These are phyloP conservation scores for Ogataea ramenticola DNA, from an alignment of 805 yeast species.

Conservation along the genomic window DNA sequence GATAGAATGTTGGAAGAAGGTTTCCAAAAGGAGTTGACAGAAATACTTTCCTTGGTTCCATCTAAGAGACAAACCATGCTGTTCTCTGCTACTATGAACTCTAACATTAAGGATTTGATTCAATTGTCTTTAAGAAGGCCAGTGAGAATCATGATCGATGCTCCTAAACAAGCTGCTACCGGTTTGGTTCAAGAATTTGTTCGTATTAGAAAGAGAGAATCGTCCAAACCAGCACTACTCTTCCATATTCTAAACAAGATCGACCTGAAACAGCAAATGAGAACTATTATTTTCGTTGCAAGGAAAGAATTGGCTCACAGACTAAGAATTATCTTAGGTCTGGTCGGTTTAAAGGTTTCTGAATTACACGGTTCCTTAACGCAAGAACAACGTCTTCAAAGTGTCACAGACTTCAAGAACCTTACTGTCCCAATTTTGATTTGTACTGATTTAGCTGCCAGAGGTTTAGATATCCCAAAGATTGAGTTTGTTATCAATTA, in stretches of 20 bases:
- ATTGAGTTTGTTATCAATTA: slow-evolving; percentile 90
- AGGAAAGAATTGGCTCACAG: slow-evolving; percentile 88
- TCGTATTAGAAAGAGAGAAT: slow-evolving; percentile 85
- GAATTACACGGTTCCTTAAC: slow-evolving; percentile 80
- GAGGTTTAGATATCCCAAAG: slow-evolving; percentile 99
- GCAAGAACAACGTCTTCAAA: slow-evolving; percentile 88
- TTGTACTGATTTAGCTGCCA: slow-evolving; percentile 97
- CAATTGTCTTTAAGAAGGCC: slow-evolving; percentile 86
- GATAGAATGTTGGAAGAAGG: slow-evolving; percentile 99
- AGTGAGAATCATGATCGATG: slow-evolving; percentile 91
- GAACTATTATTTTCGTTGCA: slow-evolving; percentile 86
- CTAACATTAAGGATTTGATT: slow-evolving; percentile 79
- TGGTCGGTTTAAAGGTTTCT: slow-evolving; percentile 67
- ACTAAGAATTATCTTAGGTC: slow-evolving; percentile 67
- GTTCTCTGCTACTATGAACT: slow-evolving; percentile 98
- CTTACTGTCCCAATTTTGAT: slow-evolving; percentile 79
- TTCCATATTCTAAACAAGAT: slow-evolving; percentile 62
- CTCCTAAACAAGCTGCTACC: slow-evolving; percentile 91
- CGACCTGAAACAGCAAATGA: slow-evolving; percentile 52
- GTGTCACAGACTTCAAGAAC: slow-evolving; percentile 76
- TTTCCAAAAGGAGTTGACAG: slow-evolving; percentile 90
- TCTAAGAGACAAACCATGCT: slow-evolving; percentile 87
- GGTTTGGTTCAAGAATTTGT: slow-evolving; percentile 91
- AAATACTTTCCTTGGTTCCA: slow-evolving; percentile 81
- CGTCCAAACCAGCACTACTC: slow-evolving; percentile 74